Percentiles rank a stretch among this genome's conserved stretches.
Evolutionary conservation across 192 early-diverging fungal genomes (phyloP).

Genomic region (Dimargaris xerosporica): DNA sequence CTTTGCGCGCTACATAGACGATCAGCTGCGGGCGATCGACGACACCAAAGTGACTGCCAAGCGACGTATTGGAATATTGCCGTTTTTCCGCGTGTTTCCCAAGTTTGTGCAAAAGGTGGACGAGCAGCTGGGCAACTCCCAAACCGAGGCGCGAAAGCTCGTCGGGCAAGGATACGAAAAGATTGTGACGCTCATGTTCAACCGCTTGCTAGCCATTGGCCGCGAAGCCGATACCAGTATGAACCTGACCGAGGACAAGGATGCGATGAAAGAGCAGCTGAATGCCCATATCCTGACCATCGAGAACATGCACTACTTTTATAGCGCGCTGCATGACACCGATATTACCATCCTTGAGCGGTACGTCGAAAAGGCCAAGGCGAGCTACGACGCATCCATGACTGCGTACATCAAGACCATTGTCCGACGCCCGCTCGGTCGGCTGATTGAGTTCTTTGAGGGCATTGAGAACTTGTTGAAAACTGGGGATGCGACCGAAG

Average conservation of each 20-base stretch:
- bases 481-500: constrained; percentile 54
- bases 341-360: constrained; percentile 55
- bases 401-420: constrained; percentile 79
- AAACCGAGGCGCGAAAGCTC: constrained; percentile 42
- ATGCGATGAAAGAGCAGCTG: constrained; percentile 58
- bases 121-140: constrained; percentile 34
- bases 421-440: constrained; percentile 72
- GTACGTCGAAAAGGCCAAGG: constrained; percentile 68
- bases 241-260: constrained; percentile 61
- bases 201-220: constrained; percentile 67
- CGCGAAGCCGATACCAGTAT: constrained; percentile 46
- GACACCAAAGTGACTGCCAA: constrained; percentile 78
- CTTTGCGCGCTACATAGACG: constrained; percentile 73
- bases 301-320: constrained; percentile 94
- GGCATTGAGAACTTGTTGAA: constrained; percentile 78
- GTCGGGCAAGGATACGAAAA: constrained; percentile 70
- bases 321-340: constrained; percentile 57
- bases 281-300: constrained; percentile 76
- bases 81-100: constrained; percentile 82
- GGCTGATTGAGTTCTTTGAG: constrained; percentile 89
- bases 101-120: constrained; percentile 61
- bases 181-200: constrained; percentile 71
- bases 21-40: constrained; percentile 80
- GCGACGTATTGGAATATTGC: constrained; percentile 78
- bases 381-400: constrained; percentile 61